Evolutionary conservation across 148 eudicot genomes (phyloP).

Genomic region (Pouteria glomerata): DNA sequence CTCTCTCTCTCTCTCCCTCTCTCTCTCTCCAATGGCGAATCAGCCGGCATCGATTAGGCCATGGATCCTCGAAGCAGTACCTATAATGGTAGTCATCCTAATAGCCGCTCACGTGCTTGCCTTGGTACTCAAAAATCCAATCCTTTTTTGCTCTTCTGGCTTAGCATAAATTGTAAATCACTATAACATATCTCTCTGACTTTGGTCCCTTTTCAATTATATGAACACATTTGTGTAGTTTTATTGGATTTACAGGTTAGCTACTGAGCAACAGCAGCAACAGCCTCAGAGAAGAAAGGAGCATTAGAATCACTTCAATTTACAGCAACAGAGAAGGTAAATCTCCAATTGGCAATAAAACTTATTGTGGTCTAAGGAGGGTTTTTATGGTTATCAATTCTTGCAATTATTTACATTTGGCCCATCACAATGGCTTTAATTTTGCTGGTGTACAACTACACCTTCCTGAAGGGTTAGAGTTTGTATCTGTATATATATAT

Average conservation of each 20-base stretch:
- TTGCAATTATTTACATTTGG: too few relatives aligned
- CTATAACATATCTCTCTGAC: neutral
- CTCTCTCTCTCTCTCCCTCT: neutral
- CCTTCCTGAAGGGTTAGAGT: too few relatives aligned
- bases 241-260: constrained; percentile 69
- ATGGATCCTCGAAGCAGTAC: constrained; percentile 35
- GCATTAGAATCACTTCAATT: constrained; percentile 25
- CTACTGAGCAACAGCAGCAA: constrained; percentile 61
- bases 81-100: constrained; percentile 35
- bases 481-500: too few relatives aligned
- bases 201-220: neutral
- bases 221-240: constrained; percentile 19
- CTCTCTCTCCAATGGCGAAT: constrained; percentile 25
- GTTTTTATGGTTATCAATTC: too few relatives aligned
- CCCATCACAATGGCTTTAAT: too few relatives aligned
- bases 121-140: constrained; percentile 17
- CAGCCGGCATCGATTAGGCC: constrained; percentile 19
- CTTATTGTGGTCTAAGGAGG: too few relatives aligned
- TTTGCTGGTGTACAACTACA: too few relatives aligned
- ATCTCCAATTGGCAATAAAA: neutral
- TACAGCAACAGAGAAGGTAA: constrained; percentile 9
- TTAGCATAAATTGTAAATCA: neutral
- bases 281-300: constrained; percentile 42
- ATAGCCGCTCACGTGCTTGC: constrained; percentile 41
- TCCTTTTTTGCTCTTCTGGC: neutral